Evolutionary conservation across 1,284 basidiomycete genomes (phyloP), one percentile per base, ranked within the genome.

Genomic region (Meira miltonrushii): DNA sequence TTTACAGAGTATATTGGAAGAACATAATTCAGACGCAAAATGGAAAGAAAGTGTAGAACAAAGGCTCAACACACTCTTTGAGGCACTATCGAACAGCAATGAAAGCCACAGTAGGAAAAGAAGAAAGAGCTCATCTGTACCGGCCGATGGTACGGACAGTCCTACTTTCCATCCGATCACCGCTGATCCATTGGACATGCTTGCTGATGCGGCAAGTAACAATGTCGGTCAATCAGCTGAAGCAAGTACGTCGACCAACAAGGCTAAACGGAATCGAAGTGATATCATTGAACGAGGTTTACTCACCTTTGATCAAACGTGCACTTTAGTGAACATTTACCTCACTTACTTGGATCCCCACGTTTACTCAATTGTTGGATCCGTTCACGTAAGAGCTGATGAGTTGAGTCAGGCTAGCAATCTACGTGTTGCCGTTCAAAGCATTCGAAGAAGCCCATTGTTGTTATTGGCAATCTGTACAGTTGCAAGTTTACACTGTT

Each of bases 401-500:
- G 15, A 25, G 10, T 4, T 5, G 15, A 15, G n/a, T 37, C 47
- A 10, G 17, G 47, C 47, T 17, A 28, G 46, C 17, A 19, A 19
- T 10, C n/a, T 33, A 33, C 28, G 8, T 33, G 8, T 8, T 4
- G 8, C 28, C 8, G 46, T 60, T 4, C 55, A 60, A 33, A 59
- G 58, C 13, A 23, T 60, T 1, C 2, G 58, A 7, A 33, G 15
- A 6, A 56, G 51, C 6, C 58, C 57, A 0, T 33, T 39, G 2
- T 40, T 60, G 2, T 39, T 60, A 25, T 41, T 59, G 21, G 40
- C 40, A 15, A 43, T 43, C 19, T 43, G 40, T 19, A 15, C 19
- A 47, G 8, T 11, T 38, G 15, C 39, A 57, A 11, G 38, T 60
- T 11, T 60, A n/a, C 17, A 57, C 59, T 38, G 40, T 53, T 9